Percentiles rank a stretch among this genome's conserved stretches.
Conservation (phyloP, 2,329 filamentous ascomycete species). For the Chrysoporthe puriensis region DNA sequence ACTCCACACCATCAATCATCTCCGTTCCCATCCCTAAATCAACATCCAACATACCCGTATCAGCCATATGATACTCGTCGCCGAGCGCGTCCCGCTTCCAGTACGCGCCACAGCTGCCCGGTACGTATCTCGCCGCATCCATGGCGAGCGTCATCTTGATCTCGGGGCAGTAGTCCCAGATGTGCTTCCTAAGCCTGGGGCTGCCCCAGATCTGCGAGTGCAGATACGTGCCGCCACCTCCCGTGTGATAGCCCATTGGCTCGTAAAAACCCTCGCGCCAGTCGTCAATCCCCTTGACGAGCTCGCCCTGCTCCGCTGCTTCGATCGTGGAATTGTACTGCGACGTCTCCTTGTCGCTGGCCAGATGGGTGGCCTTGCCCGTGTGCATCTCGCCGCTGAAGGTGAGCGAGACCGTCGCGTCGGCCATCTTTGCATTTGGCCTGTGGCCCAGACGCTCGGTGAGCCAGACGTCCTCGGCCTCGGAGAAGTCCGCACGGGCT, state of each 20-base stretch:
- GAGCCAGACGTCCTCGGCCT: constrained; percentile 61
- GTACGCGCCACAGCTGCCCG: constrained; percentile 48
- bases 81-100: constrained; percentile 48
- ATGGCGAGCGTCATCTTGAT: constrained; percentile 45
- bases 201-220: constrained; percentile 52
- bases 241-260: constrained; percentile 59
- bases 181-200: constrained; percentile 46
- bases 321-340: constrained; percentile 28
- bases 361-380: constrained; percentile 24
- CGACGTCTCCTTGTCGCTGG: constrained; percentile 25
- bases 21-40: constrained; percentile 44
- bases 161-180: constrained; percentile 61
- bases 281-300: constrained; percentile 54
- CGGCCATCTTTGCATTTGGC: constrained; percentile 52
- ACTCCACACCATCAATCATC: constrained; percentile 45
- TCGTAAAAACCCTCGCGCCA: constrained; percentile 43
- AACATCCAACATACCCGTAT: constrained; percentile 29
- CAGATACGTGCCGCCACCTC: constrained; percentile 47
- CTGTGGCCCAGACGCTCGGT: constrained; percentile 51
- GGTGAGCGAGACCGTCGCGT: constrained; percentile 34
- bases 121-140: constrained; percentile 56
- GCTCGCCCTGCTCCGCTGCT: constrained; percentile 37
- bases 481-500: constrained; percentile 52
- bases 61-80: constrained; percentile 28
- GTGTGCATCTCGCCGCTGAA: constrained; percentile 31